These are phyloP conservation scores for Solanum piurae DNA, from an alignment of 257 asterid species.

Conservation along the genomic window DNA sequence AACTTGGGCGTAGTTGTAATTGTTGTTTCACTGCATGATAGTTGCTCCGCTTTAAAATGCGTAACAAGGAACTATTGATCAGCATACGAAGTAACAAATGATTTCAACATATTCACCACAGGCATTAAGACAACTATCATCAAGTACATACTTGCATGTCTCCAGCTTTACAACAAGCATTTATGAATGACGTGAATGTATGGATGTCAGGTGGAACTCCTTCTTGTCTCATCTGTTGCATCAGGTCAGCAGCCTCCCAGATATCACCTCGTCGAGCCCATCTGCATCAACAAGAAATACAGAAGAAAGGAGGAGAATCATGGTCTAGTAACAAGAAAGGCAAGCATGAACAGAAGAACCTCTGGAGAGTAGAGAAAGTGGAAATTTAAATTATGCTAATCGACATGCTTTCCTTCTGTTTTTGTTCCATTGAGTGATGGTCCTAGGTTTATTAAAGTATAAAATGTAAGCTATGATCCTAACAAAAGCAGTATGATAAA, in stretches of 20 bases:
- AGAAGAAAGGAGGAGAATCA: neutral
- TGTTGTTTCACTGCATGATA: neutral
- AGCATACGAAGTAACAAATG: neutral
- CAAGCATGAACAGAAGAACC: neutral
- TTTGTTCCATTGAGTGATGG: neutral
- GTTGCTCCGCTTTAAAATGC: neutral
- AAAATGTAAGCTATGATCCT: neutral
- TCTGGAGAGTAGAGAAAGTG: neutral
- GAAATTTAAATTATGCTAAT: neutral
- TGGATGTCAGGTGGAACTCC: slow-evolving; percentile 92
- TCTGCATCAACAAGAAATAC: slow-evolving; percentile 20
- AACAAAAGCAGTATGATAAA: neutral
- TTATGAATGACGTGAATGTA: slow-evolving; percentile 84
- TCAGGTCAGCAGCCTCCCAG: slow-evolving; percentile 98
- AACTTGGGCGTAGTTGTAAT: neutral
- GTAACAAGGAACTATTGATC: neutral
- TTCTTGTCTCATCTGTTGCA: slow-evolving; percentile 96
- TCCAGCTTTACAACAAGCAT: slow-evolving; percentile 96
- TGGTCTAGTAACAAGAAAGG: neutral
- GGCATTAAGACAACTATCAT: neutral
- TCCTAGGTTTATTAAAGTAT: neutral
- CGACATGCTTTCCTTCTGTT: neutral
- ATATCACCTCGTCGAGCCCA: slow-evolving; percentile 99
- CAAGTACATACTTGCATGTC: slow-evolving; percentile 65
- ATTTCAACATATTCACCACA: neutral